Evolutionary conservation across 306 rosid genomes (phyloP).

Genomic region (Cercis canadensis): DNA sequence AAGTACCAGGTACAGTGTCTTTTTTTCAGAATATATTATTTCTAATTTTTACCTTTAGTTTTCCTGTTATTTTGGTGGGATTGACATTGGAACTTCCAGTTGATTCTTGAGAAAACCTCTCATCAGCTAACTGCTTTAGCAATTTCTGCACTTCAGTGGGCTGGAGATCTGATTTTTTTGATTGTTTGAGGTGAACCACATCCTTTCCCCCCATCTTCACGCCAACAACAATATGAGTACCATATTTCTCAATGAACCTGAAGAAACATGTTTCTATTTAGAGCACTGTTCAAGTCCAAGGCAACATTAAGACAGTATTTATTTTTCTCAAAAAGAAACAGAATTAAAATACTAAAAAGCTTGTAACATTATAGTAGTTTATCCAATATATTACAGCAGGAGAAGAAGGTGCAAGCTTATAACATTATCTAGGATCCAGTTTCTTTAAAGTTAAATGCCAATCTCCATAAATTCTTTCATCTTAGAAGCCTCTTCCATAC

Average conservation of each 20-base stretch:
- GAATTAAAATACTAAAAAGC: neutral
- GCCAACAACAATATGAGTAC: conserved; percentile 89
- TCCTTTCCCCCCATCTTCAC: conserved; percentile 98
- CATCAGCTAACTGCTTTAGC: conserved; percentile 77
- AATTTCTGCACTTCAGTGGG: conserved; percentile 70
- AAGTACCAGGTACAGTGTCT: no score
- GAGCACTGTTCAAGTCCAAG: conserved; percentile 25
- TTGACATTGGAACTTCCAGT: conserved; percentile 42
- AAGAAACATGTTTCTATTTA: conserved; percentile 38
- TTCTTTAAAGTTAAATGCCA: conserved; percentile 3
- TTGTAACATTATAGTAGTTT: conserved; percentile 1
- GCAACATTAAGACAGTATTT: neutral
- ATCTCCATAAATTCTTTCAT: neutral
- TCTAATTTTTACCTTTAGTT: conserved; percentile 50
- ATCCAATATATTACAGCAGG: conserved; percentile 1
- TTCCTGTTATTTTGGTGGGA: conserved; percentile 48
- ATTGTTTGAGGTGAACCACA: conserved; percentile 76
- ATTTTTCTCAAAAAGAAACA: neutral
- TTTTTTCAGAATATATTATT: conserved; percentile 2
- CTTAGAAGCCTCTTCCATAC: no score
- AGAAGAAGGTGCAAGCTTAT: conserved; percentile 10
- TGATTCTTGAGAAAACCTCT: conserved; percentile 63
- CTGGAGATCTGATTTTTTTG: conserved; percentile 58
- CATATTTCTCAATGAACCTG: conserved; percentile 93
- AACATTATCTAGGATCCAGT: conserved; percentile 3